Conservation (phyloP, 108 stramenopile genomes). For the Phaeodactylum tricornutum region DNA sequence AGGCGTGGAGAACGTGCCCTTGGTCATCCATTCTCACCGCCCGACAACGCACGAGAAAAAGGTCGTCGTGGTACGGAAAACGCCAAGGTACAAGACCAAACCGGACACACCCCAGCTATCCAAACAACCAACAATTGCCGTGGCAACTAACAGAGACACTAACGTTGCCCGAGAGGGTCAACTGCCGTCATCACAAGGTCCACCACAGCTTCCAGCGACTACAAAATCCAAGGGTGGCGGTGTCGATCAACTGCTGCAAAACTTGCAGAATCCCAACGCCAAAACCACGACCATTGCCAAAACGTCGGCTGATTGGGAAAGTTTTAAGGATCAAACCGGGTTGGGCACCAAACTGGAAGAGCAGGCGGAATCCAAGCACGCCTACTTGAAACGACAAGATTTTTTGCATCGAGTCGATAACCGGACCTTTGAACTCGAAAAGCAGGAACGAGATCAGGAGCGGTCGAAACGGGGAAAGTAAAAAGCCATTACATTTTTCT, state of each 20-base stretch:
- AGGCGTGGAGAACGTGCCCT: too few species aligned
- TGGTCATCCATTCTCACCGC: too few species aligned
- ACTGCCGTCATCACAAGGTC: not conserved
- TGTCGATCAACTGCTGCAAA: conserved; percentile 50
- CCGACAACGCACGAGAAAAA: not conserved
- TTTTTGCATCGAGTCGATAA: conserved; percentile 77
- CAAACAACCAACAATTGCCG: conserved; percentile 4
- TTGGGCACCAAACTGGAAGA: conserved; percentile 74
- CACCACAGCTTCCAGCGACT: not conserved
- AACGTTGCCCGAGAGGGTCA: conserved; percentile 2
- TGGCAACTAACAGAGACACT: not conserved
- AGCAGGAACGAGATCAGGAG: conserved; percentile 58
- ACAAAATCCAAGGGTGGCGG: conserved; percentile 12
- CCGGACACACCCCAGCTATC: conserved; percentile 1
- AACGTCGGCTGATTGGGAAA: conserved; percentile 82
- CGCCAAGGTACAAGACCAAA: not conserved
- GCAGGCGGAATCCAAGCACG: conserved; percentile 66
- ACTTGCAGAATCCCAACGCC: conserved; percentile 60
- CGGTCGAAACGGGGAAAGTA: too few species aligned
- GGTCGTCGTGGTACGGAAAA: not conserved
- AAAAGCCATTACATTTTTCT: too few species aligned
- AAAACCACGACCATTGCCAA: conserved; percentile 72
- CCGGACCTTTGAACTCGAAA: conserved; percentile 75
- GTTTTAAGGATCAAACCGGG: conserved; percentile 67
- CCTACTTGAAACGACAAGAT: conserved; percentile 81